Percentiles rank a stretch among this genome's conserved stretches.
phyloP scores from a whole-genome alignment of 2,329 filamentous ascomycete genomes.

The Penicillium sp. region DNA sequence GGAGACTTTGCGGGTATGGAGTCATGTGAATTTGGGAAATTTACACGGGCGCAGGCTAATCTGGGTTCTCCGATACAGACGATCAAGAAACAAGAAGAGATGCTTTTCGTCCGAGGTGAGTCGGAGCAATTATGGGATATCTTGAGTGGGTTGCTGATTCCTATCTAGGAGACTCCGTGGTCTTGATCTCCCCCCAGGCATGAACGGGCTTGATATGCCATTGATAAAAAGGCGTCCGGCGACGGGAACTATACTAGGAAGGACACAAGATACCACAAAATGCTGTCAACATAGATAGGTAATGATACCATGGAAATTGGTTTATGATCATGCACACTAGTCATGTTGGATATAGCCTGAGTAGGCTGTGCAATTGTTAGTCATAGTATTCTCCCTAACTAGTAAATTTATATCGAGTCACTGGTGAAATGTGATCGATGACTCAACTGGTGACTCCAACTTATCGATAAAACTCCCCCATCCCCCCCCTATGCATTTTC shows the following conservation, averaged over 20 bases:
- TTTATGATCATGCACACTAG: conserved; percentile 13
- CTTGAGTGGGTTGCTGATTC: conserved; percentile 27
- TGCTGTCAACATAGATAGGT: conserved; percentile 21
- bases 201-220: conserved; percentile 26
- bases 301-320: conserved; percentile 22
- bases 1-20: conserved; percentile 67
- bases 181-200: conserved; percentile 66
- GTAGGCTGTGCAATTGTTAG: not conserved
- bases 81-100: conserved; percentile 94
- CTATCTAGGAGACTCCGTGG: conserved; percentile 66
- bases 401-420: not conserved
- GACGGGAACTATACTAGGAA: conserved; percentile 14
- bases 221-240: conserved; percentile 18
- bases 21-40: not conserved
- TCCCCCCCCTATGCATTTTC: not conserved
- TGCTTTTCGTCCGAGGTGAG: conserved; percentile 95
- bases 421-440: conserved; percentile 15
- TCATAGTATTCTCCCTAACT: conserved; percentile 4
- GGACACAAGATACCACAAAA: conserved; percentile 19
- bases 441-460: conserved; percentile 27
- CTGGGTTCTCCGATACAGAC: conserved; percentile 56
- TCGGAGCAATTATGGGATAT: conserved; percentile 8
- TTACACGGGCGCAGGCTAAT: conserved; percentile 11
- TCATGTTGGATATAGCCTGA: not conserved
- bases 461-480: conserved; percentile 35